Base-by-base conservation (phyloP, 2,329 filamentous ascomycete genomes). In the Ustulina deusta region DNA sequence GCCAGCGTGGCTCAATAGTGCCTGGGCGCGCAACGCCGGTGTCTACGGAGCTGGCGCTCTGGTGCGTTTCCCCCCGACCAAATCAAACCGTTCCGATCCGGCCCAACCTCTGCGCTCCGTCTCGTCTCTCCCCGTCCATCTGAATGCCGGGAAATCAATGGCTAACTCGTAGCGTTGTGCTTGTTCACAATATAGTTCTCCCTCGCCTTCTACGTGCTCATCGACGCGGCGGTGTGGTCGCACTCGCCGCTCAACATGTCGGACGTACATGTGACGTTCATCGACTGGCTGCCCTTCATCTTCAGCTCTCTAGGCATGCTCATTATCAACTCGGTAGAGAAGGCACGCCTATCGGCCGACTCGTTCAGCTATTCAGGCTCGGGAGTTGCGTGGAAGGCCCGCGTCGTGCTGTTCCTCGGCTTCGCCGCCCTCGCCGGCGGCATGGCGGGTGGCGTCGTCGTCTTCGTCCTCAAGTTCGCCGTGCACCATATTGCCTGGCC, bases 281-380 rank as follows among this genome's bases (percentile, higher is more conserved):
- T 90, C 79, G 89, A 91, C 85, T 91, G 89, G 89, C 85, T 91
- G 71, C 89, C 89, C 59, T 84, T 91, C 72, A 85, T 91, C 78
- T 91, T 90, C 82, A 88, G 85, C 72, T 84, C 85, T 70, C 82
- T 91, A 69, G 89, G 89, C 70, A 91, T 91, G 88, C 84, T 91
- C 66, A 90, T 91, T 78, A 91, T 91, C 83, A 91, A 91, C 83
- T 87, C 84, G 72, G 88, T 90, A 71, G 88, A 91, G 81, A 90
- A 91, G 80, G 82, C 87, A 67, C 86, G 89, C 61, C 83, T 91
- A 69, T 87, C 87, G 73, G 83, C 86, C 74, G 88, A 91, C 80
- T 86, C 83, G 63, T 89, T 89, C 78, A 85, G 84, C 70, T 90
- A 91, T 79, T 85, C 83, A 66, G 88, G 89, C 55, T 85, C 82